phyloP scores from a whole-genome alignment of 768 basidiomycete species.

The Scleroderma bovista region DNA sequence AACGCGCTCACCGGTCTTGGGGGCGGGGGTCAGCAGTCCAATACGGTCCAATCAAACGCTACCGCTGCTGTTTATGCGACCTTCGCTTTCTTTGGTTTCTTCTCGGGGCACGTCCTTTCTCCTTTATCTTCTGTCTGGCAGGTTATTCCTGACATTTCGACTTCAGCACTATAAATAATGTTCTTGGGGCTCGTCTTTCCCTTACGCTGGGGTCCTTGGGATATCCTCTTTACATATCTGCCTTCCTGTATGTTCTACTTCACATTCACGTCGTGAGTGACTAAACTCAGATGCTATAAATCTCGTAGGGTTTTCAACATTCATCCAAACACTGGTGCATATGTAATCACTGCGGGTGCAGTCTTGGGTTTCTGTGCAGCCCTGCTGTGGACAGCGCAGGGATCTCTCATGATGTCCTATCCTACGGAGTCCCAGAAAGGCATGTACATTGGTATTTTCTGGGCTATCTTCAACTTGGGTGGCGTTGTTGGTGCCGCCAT shows the following conservation, averaged over 20 bases:
- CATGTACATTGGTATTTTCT: conserved; percentile 46
- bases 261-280: too few species aligned
- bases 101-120: conserved; percentile 60
- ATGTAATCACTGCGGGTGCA: conserved; percentile 44
- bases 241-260: not conserved
- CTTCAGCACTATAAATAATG: conserved; percentile 68
- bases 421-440: conserved; percentile 55
- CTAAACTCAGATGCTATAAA: too few species aligned
- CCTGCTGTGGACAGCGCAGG: conserved; percentile 50
- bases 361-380: conserved; percentile 47
- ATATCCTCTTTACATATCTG: conserved; percentile 43
- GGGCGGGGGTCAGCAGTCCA: conserved; percentile 68
- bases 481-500: conserved; percentile 76
- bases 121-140: too few species aligned
- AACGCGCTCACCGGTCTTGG: conserved; percentile 79
- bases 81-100: conserved; percentile 59
- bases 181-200: conserved; percentile 45
- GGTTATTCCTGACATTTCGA: not conserved
- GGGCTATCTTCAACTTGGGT: conserved; percentile 75
- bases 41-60: conserved; percentile 59
- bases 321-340: conserved; percentile 36
- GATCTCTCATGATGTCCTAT: conserved; percentile 50
- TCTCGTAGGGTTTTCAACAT: conserved; percentile 38
- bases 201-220: conserved; percentile 47
- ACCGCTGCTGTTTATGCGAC: conserved; percentile 62